These are phyloP conservation scores for Annulohypoxylon truncatum DNA, from an alignment of 2,329 filamentous ascomycete species.

Conservation along the genomic window DNA sequence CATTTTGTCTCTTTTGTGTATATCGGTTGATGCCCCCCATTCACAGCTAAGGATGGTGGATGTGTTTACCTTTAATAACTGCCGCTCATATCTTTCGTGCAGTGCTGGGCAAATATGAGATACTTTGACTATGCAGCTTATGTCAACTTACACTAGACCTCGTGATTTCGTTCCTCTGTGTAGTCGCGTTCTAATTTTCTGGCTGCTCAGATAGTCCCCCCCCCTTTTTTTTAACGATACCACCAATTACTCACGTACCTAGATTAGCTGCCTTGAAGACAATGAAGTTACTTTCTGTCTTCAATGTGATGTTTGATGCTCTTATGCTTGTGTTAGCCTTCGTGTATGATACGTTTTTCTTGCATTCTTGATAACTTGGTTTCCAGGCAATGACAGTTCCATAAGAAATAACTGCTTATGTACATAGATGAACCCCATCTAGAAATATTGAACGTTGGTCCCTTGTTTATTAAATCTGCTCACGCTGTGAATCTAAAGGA, in stretches of 20 bases:
- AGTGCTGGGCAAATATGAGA: conserved; percentile 28
- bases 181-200: not conserved
- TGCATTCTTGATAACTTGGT: too few species aligned
- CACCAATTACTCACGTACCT: not conserved
- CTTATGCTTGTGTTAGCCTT: not conserved
- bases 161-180: not conserved
- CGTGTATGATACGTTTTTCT: too few species aligned
- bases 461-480: too few species aligned
- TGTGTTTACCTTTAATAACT: conserved; percentile 25
- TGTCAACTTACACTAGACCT: not conserved
- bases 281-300: not conserved
- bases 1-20: conserved; percentile 39
- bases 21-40: conserved; percentile 7
- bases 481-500: not conserved
- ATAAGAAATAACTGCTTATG: too few species aligned
- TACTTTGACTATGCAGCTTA: conserved; percentile 11
- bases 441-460: too few species aligned
- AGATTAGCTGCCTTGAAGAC: not conserved
- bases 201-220: not conserved
- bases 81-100: conserved; percentile 8
- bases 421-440: too few species aligned
- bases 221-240: not conserved
- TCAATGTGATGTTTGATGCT: not conserved
- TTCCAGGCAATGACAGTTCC: too few species aligned
- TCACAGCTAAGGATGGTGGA: conserved; percentile 4